Evolutionary conservation across 2,329 filamentous ascomycete genomes (phyloP), one percentile per base, ranked within the genome.

Genomic region (Clonostachys solani): DNA sequence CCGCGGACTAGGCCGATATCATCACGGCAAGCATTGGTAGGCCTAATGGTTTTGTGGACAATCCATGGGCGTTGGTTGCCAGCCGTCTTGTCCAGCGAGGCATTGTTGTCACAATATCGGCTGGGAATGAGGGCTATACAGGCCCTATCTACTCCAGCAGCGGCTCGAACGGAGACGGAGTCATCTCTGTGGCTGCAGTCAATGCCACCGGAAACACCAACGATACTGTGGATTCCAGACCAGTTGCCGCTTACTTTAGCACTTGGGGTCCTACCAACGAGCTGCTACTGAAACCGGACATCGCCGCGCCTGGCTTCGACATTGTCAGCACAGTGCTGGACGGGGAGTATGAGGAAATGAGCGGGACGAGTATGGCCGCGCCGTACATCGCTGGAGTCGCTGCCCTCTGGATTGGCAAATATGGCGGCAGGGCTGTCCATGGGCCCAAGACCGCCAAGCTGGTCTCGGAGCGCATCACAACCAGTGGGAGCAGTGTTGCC

Each of bases 321-420:
- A 77, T 81, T 42, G 63, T 75, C 46, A 77, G 73, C 40, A 79
- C 76, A 3, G 72, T 69, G 41, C 65, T 70, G 2, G 59, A 69
- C 19, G 62, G 64, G 19, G 53, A 49, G 10, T 81, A 77, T 50
- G 67, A 67, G 13, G 62, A 73, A 7, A 61, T 75, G 46, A 73
- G 68, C 41, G 78, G 78, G 41, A 81, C 79, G 0, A 80, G 75
- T 1, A 81, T 82, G 78, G 72, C 77, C 1, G 72, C 72, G 6
- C 77, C 77, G 1, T 77, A 78, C 48, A 64, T 78, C 19, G 74
- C 77, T 36, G 77, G 75, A 13, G 62, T 75, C n/a, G 72, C 71
- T 5, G 73, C 72, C 7, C 56, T 77, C 23, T 75, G 70, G 50
- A 64, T 75, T 40, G 62, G 67, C 8, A 56, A 67, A 19, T 58